phyloP scores from a whole-genome alignment of 2,329 filamentous ascomycete species.

The Aspergillus sp. region DNA sequence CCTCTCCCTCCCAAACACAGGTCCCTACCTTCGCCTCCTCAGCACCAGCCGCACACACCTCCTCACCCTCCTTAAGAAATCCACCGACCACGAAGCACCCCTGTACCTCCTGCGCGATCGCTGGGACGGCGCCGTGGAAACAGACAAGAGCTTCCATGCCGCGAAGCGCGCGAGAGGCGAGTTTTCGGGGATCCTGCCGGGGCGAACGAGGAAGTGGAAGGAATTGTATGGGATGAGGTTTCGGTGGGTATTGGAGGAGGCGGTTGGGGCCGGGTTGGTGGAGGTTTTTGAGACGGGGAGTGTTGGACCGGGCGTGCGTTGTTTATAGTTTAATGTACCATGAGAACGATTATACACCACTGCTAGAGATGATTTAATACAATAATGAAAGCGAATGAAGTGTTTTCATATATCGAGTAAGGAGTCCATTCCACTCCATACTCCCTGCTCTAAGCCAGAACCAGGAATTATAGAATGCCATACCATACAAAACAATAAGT shows the following conservation, averaged over 20 bases:
- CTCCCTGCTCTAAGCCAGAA: no score
- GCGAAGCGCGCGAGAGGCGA: constrained; percentile 52
- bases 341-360: no score
- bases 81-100: constrained; percentile 49
- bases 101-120: constrained; percentile 50
- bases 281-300: constrained; percentile 59
- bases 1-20: constrained; percentile 54
- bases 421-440: no score
- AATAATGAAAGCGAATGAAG: not conserved
- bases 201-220: constrained; percentile 59
- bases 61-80: constrained; percentile 46
- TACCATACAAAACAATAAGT: no score
- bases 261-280: constrained; percentile 53
- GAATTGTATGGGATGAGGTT: constrained; percentile 53
- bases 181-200: constrained; percentile 49
- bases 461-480: no score
- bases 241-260: constrained; percentile 56
- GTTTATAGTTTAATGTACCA: constrained; percentile 10
- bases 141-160: constrained; percentile 36
- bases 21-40: constrained; percentile 53
- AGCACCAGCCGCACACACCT: constrained; percentile 50
- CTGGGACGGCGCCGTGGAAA: constrained; percentile 57
- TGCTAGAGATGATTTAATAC: not conserved
- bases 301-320: constrained; percentile 50
- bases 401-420: not conserved